phyloP scores from a whole-genome alignment of 202 grass and related monocot species.

The Digitaria exilis region DNA sequence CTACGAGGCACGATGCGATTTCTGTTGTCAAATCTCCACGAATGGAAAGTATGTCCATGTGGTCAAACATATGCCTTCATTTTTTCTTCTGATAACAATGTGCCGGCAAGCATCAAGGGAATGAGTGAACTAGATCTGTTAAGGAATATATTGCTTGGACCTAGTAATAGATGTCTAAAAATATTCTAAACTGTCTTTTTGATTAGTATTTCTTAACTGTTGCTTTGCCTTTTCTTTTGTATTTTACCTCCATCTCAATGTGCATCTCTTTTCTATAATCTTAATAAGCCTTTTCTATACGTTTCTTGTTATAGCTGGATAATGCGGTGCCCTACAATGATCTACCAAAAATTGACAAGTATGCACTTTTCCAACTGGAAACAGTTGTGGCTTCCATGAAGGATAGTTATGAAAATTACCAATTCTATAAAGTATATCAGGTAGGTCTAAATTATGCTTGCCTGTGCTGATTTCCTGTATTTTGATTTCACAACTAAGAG shows the following conservation, averaged over 20 bases:
- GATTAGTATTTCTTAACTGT: constrained; percentile 30
- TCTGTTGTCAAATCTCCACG: constrained; percentile 93
- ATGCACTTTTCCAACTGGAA: constrained; percentile 90
- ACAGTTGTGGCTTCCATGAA: constrained; percentile 81
- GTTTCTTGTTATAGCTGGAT: constrained; percentile 49
- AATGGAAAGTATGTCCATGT: constrained; percentile 77
- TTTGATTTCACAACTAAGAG: no score
- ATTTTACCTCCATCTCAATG: constrained; percentile 11
- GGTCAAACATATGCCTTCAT: constrained; percentile 35
- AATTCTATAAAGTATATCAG: constrained; percentile 99
- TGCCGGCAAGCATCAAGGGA: no score
- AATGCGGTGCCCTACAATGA: constrained; percentile 66
- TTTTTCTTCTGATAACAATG: constrained; percentile 11
- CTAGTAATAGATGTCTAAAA: constrained; percentile 22
- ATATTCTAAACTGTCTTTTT: constrained; percentile 4
- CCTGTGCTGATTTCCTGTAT: background rate
- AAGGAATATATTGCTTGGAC: no score
- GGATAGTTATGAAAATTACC: constrained; percentile 85
- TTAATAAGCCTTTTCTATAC: constrained; percentile 12
- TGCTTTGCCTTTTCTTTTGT: constrained; percentile 9
- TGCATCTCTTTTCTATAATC: constrained; percentile 23
- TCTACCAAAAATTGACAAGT: constrained; percentile 94
- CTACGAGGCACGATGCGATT: constrained; percentile 92
- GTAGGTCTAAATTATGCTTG: constrained; percentile 35
- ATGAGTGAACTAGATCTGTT: no score